These are phyloP conservation scores for Tubosaeta brunneosetosa DNA, from an alignment of 768 basidiomycete genomes.

Conservation along the genomic window DNA sequence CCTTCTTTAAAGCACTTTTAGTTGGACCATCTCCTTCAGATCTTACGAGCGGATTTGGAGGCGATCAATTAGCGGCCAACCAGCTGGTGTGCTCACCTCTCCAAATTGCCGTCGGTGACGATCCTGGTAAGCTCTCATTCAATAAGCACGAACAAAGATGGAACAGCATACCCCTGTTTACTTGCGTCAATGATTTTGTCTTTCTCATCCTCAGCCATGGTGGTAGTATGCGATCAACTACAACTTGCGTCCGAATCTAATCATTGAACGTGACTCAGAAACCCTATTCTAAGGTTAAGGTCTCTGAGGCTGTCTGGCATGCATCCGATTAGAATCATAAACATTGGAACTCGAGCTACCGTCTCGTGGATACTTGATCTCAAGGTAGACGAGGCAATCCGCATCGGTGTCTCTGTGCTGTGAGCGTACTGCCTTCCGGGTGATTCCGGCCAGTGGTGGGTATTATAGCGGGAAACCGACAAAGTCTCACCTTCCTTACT, in stretches of 20 bases:
- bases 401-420: background rate
- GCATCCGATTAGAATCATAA: background rate
- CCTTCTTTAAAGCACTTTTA: conserved; percentile 89
- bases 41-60: conserved; percentile 11
- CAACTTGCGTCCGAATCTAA: conserved; percentile 13
- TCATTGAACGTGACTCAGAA: background rate
- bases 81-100: conserved; percentile 5
- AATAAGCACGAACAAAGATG: background rate
- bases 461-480: background rate
- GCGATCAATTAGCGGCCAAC: background rate
- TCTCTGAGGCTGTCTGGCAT: background rate
- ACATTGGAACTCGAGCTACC: too few species aligned
- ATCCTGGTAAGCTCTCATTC: conserved; percentile 3
- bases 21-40: conserved; percentile 49
- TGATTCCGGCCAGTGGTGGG: background rate
- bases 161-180: conserved; percentile 4
- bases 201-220: conserved; percentile 13
- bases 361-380: background rate
- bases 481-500: background rate
- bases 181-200: background rate
- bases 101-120: conserved; percentile 7
- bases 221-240: background rate
- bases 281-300: conserved; percentile 22
- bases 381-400: background rate
- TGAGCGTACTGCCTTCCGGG: background rate